A percentile compares a stretch with the other conserved stretches of the same genome.
phyloP scores from a whole-genome alignment of 2,329 filamentous ascomycete genomes.

The Aspergillus ruber region DNA sequence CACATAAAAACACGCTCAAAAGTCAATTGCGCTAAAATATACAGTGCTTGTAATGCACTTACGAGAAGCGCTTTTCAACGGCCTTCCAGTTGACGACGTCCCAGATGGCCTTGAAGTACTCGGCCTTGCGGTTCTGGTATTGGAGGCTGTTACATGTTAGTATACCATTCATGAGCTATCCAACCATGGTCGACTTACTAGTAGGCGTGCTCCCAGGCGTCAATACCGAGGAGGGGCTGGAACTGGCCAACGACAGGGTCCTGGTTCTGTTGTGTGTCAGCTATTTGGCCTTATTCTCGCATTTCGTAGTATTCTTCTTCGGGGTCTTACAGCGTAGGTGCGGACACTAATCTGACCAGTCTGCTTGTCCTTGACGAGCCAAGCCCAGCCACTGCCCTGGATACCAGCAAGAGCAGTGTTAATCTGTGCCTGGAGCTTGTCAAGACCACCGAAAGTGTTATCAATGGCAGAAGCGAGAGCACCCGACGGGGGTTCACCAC shows the following conservation, averaged over 20 bases:
- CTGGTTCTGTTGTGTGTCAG: conserved; percentile 55
- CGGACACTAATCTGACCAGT: conserved; percentile 52
- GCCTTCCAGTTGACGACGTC: conserved; percentile 95
- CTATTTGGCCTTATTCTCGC: background rate
- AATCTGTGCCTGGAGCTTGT: conserved; percentile 57
- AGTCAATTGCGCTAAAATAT: conserved; percentile 7
- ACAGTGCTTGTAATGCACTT: conserved; percentile 17
- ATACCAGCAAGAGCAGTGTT: conserved; percentile 59
- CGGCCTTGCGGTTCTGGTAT: conserved; percentile 94
- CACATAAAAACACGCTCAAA: conserved; percentile 6
- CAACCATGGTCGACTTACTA: conserved; percentile 49
- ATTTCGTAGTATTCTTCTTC: background rate
- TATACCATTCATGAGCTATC: background rate
- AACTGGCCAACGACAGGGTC: conserved; percentile 81
- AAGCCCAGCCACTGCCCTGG: conserved; percentile 60
- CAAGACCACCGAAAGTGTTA: conserved; percentile 52
- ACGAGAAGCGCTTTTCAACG: conserved; percentile 68
- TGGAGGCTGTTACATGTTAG: conserved; percentile 54
- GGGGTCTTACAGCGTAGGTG: conserved; percentile 54
- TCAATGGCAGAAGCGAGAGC: conserved; percentile 54
- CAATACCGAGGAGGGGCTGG: conserved; percentile 76
- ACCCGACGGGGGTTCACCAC: conserved; percentile 57
- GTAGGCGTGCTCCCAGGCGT: conserved; percentile 96
- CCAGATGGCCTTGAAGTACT: conserved; percentile 92
- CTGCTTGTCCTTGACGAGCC: conserved; percentile 57